phyloP scores from a whole-genome alignment of 2,329 filamentous ascomycete species.

The Pseudocercospora fijiensis region DNA sequence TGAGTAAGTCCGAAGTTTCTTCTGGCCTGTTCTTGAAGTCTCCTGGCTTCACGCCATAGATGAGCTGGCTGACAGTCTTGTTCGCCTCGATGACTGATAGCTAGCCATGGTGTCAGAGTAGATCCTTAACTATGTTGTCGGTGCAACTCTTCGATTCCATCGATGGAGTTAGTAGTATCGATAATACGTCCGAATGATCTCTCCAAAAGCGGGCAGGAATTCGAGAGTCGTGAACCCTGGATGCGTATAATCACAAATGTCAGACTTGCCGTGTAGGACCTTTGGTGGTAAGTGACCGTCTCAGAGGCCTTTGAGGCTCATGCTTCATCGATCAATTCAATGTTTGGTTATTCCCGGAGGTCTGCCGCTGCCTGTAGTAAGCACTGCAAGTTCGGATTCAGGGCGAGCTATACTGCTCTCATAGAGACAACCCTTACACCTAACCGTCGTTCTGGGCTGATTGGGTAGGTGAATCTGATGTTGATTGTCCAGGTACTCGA shows the following conservation, averaged over 20 bases:
- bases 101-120: no score
- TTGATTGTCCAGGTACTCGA: not conserved
- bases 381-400: not conserved
- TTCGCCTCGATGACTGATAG: constrained; percentile 29
- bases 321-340: not conserved
- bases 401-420: not conserved
- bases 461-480: no score
- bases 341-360: not conserved
- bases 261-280: no score
- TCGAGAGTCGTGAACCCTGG: no score
- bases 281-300: no score
- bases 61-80: constrained; percentile 21
- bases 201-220: no score
- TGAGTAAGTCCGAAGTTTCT: not conserved
- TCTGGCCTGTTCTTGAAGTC: not conserved
- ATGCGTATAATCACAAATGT: no score
- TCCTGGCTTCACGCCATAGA: not conserved
- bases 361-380: not conserved
- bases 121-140: no score
- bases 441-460: not conserved
- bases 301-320: no score
- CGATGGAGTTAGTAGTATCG: no score
- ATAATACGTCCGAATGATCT: no score
- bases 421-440: not conserved
- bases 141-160: no score